Evolutionary conservation across 106 monocot genomes (phyloP).

Genomic region (Amphibolis antarctica): DNA sequence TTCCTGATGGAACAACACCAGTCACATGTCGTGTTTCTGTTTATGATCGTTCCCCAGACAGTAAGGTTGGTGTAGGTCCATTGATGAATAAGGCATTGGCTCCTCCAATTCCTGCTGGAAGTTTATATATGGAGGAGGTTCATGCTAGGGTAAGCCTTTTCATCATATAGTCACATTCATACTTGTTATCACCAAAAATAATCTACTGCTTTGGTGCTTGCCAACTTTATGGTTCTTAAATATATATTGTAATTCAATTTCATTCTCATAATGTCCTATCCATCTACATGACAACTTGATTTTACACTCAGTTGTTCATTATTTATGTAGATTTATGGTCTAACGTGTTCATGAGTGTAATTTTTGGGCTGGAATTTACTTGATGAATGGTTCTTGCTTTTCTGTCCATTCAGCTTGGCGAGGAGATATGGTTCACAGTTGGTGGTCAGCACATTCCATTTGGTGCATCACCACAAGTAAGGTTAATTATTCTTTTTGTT

Average conservation of each 20-base stretch:
- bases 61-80: constrained; percentile 84
- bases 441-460: constrained; percentile 83
- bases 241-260: no score
- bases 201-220: no score
- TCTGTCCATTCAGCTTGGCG: constrained; percentile 49
- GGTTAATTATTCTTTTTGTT: background rate
- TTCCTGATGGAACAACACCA: constrained; percentile 96
- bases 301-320: no score
- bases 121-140: constrained; percentile 94
- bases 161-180: background rate
- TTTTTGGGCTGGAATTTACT: no score
- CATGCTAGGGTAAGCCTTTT: constrained; percentile 58
- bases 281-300: no score
- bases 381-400: background rate
- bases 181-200: background rate
- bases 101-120: constrained; percentile 73
- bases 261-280: no score
- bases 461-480: constrained; percentile 89
- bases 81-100: constrained; percentile 67
- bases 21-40: constrained; percentile 82
- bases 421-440: constrained; percentile 64
- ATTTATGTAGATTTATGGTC: no score
- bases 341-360: no score
- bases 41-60: constrained; percentile 68
- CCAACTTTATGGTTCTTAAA: no score